These are phyloP conservation scores for Trebouxia sp. DNA, from an alignment of 139 green algal species.

Conservation along the genomic window DNA sequence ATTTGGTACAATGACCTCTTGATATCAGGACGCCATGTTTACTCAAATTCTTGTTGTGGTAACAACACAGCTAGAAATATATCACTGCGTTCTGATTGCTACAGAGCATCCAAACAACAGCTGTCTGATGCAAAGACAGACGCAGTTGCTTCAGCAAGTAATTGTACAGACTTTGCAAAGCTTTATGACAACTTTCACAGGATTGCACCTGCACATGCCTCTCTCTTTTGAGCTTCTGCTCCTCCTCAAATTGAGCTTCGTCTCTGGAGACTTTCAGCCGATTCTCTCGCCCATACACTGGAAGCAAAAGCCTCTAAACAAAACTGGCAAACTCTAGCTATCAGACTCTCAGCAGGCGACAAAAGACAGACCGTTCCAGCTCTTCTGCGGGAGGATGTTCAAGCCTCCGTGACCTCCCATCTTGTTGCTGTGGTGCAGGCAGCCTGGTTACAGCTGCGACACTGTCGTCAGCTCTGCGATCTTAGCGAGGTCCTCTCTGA, in stretches of 20 bases:
- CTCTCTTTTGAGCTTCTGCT: slow-evolving; percentile 44
- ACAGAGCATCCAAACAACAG: no score
- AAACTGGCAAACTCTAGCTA: no score
- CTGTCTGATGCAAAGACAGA: neutral
- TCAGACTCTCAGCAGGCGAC: neutral
- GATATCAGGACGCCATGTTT: neutral
- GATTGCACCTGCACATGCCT: slow-evolving; percentile 8
- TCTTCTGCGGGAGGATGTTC: slow-evolving; percentile 97
- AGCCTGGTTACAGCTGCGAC: no score
- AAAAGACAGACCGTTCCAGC: slow-evolving; percentile 79
- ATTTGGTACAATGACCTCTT: neutral
- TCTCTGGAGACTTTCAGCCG: slow-evolving; percentile 68
- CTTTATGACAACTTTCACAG: neutral
- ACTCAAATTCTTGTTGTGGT: no score
- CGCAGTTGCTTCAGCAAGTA: no score
- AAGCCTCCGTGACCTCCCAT: slow-evolving; percentile 96
- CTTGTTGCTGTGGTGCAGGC: no score
- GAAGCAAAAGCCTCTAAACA: neutral
- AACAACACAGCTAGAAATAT: no score
- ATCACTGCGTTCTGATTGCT: no score
- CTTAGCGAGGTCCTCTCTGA: no score
- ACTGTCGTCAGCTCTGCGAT: no score
- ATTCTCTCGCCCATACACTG: slow-evolving; percentile 91
- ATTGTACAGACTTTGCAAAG: neutral
- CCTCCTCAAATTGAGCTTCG: slow-evolving; percentile 50